phyloP scores from a whole-genome alignment of 495 filamentous ascomycete species.

The Aspergillus avenaceus region DNA sequence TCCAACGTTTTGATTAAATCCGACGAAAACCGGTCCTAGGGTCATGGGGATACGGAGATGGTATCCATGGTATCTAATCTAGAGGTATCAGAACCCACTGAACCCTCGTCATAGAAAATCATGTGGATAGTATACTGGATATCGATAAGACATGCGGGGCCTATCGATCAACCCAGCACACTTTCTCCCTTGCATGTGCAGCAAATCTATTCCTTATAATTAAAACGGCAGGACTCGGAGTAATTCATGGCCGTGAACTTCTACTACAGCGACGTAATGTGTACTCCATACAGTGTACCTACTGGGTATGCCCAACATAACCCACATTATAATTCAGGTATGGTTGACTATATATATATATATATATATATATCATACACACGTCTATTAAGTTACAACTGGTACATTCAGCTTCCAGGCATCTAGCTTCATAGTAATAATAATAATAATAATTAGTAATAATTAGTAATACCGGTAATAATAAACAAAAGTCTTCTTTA shows the following conservation, averaged over 20 bases:
- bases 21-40: neutral
- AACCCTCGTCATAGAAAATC: neutral
- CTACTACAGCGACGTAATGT: neutral
- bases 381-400: too few relatives aligned
- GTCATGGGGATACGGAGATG: neutral
- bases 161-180: conserved; percentile 6
- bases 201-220: conserved; percentile 8
- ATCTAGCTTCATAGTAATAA: too few relatives aligned
- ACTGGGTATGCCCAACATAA: too few relatives aligned
- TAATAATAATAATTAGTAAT: too few relatives aligned
- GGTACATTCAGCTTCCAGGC: too few relatives aligned
- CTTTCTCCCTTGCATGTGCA: conserved; percentile 21
- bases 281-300: too few relatives aligned
- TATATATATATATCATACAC: too few relatives aligned
- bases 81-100: neutral
- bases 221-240: neutral
- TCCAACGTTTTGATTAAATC: too few relatives aligned
- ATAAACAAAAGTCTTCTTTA: too few relatives aligned
- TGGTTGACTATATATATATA: too few relatives aligned
- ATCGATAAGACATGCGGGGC: conserved; percentile 16
- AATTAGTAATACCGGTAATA: too few relatives aligned
- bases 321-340: too few relatives aligned
- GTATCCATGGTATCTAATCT: neutral
- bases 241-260: neutral
- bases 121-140: conserved; percentile 7